These are phyloP conservation scores for Hawksworthiomyces lignivorus DNA, from an alignment of 2,329 filamentous ascomycete genomes.

Conservation along the genomic window DNA sequence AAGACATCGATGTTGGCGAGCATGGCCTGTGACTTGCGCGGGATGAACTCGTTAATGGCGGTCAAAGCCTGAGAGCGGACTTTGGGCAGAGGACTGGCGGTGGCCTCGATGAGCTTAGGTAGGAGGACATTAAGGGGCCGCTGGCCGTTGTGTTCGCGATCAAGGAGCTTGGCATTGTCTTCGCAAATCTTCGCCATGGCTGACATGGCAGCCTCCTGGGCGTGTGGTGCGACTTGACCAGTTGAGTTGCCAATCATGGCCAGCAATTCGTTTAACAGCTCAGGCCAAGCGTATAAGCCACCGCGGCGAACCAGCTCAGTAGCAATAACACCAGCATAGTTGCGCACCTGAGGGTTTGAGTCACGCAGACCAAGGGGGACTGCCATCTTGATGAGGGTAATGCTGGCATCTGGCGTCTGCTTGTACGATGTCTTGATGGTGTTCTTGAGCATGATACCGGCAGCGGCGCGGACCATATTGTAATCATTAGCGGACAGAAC, in stretches of 20 bases:
- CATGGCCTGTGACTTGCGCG: conserved; percentile 75
- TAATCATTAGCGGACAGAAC: conserved; percentile 54
- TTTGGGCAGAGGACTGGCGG: conserved; percentile 64
- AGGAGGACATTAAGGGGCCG: conserved; percentile 81
- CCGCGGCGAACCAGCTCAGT: conserved; percentile 83
- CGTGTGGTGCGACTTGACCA: conserved; percentile 59
- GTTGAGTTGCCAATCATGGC: conserved; percentile 66
- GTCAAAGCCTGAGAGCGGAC: conserved; percentile 74
- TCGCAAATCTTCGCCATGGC: conserved; percentile 94
- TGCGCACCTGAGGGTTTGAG: conserved; percentile 72
- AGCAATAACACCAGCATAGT: conserved; percentile 85
- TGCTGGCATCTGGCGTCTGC: conserved; percentile 63
- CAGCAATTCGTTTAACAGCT: conserved; percentile 77
- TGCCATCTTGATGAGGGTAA: conserved; percentile 70
- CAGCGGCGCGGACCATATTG: conserved; percentile 73
- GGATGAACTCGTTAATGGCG: conserved; percentile 86
- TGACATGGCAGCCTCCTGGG: conserved; percentile 89
- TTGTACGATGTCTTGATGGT: conserved; percentile 72
- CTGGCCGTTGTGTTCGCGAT: conserved; percentile 81
- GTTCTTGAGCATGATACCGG: conserved; percentile 93
- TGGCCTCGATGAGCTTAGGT: conserved; percentile 84
- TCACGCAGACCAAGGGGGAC: conserved; percentile 77
- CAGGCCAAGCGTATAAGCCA: conserved; percentile 84
- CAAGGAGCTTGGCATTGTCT: conserved; percentile 80
- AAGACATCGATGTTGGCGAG: conserved; percentile 73